These are phyloP conservation scores for Elsinoe necatrix DNA, from an alignment of 2,329 filamentous ascomycete genomes.

Conservation along the genomic window DNA sequence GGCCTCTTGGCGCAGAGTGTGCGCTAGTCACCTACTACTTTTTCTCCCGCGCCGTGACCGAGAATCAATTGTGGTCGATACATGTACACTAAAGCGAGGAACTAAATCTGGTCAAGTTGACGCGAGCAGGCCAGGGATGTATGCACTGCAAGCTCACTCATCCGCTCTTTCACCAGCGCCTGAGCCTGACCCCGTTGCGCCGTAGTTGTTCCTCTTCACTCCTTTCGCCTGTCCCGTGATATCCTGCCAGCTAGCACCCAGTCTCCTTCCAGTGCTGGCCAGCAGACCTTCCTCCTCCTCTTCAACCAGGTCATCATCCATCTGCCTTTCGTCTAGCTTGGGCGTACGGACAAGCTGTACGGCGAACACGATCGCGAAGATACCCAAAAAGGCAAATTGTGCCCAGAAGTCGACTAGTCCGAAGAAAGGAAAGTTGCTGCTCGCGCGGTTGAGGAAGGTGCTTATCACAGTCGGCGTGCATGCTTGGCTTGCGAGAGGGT, in stretches of 20 bases:
- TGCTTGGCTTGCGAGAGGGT: conserved; percentile 63
- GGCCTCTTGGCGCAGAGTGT: conserved; percentile 1
- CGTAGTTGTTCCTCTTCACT: conserved; percentile 28
- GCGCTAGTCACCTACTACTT: background rate
- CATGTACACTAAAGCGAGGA: background rate
- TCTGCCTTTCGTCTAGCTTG: conserved; percentile 61
- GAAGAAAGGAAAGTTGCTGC: conserved; percentile 91
- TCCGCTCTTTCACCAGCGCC: background rate
- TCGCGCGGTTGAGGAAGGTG: conserved; percentile 86
- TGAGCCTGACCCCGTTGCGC: conserved; percentile 17
- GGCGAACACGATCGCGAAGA: conserved; percentile 75
- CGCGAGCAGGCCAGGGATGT: background rate
- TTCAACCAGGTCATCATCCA: conserved; percentile 83
- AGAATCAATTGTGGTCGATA: background rate
- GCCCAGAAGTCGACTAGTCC: conserved; percentile 92
- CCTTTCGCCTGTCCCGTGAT: conserved; percentile 54
- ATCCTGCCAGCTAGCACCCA: conserved; percentile 83
- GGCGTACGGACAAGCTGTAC: conserved; percentile 75
- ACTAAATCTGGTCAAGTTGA: too few species aligned
- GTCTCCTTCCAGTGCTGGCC: conserved; percentile 70
- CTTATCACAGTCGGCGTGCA: conserved; percentile 89
- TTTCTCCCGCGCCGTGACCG: background rate
- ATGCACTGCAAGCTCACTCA: background rate
- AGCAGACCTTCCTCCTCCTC: conserved; percentile 91
- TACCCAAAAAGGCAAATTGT: conserved; percentile 75